phyloP scores from a whole-genome alignment of 2,329 filamentous ascomycete genomes.

The Xylariaceae sp. region DNA sequence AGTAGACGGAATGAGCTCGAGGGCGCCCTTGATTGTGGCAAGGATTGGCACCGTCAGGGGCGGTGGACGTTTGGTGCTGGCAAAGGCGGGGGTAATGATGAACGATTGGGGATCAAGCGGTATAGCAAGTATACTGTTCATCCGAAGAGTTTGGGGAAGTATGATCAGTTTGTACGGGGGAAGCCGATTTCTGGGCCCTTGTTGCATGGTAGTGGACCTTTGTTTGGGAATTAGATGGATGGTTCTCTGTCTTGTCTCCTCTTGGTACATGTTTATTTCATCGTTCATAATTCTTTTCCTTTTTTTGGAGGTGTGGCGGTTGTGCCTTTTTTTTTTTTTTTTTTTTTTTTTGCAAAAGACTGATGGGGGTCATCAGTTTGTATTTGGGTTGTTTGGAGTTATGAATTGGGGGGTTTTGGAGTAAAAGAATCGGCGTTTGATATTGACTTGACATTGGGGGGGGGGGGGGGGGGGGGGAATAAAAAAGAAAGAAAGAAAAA shows the following conservation, averaged over 20 bases:
- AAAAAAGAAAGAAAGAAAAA: background rate
- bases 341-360: background rate
- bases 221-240: conserved; percentile 18
- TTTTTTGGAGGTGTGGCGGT: background rate
- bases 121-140: conserved; percentile 28
- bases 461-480: too few species aligned
- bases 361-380: background rate
- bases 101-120: conserved; percentile 30
- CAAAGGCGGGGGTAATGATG: conserved; percentile 27
- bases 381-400: too few species aligned
- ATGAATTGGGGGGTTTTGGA: background rate
- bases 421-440: background rate
- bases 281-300: too few species aligned
- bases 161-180: conserved; percentile 21
- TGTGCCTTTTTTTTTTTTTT: too few species aligned
- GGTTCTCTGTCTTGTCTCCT: too few species aligned
- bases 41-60: conserved; percentile 42
- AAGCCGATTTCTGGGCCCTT: conserved; percentile 25
- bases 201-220: conserved; percentile 18
- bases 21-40: conserved; percentile 56
- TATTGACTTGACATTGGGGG: too few species aligned
- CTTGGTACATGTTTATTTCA: background rate
- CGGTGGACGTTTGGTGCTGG: conserved; percentile 48
- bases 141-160: conserved; percentile 19
- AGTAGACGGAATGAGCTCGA: conserved; percentile 61